Evolutionary conservation across 2,329 filamentous ascomycete species (phyloP), one percentile per base, ranked within the genome.

Genomic region (Sporothrix curviconia): DNA sequence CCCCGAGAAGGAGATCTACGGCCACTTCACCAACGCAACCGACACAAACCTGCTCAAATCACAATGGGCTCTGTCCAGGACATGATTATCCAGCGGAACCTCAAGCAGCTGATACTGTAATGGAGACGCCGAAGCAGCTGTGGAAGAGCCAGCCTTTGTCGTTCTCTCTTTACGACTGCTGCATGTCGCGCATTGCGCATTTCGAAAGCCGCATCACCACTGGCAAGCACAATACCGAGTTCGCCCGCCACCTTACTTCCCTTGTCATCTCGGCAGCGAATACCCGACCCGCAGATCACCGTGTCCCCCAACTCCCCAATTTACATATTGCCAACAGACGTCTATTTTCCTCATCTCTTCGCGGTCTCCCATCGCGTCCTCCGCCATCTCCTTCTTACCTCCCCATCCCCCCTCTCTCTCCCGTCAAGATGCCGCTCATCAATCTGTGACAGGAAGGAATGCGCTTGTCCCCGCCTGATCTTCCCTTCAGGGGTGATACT

Each of bases 61-160:
- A 92, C 89, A 39, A 92, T 92, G 89, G 80, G 82, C 62, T 90
- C 87, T 11, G 89, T 92, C 56, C 88, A 92, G 72, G 89, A 92
- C 70, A 92, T 90, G 85, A 89, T 91, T 66, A 90, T 91, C 66
- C 87, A 91, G 72, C 86, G 86, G 69, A 91, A 91, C 70, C 78
- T 92, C 57, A 89, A 90, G 73, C 86, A 87, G 72, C 76, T 91
- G 66, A 89, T 92, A 67, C 75, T 89, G 72, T 89, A 73, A 80
- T n/a, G 14, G 17, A 9, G 28, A 32, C n/a, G n/a, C n/a, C n/a
- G n/a, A n/a, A n/a, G n/a, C n/a, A n/a, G n/a, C n/a, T n/a, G n/a
- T n/a, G n/a, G 28, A 32, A 11, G 11, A 11, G 11, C 28, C 28
- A 32, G 28, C 28, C 5, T 32, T 11, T 11, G 28, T 32, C 28